Evolutionary conservation across 2,329 filamentous ascomycete genomes (phyloP), one percentile per base, ranked within the genome.

Genomic region (Exophiala phaeomuriformis): DNA sequence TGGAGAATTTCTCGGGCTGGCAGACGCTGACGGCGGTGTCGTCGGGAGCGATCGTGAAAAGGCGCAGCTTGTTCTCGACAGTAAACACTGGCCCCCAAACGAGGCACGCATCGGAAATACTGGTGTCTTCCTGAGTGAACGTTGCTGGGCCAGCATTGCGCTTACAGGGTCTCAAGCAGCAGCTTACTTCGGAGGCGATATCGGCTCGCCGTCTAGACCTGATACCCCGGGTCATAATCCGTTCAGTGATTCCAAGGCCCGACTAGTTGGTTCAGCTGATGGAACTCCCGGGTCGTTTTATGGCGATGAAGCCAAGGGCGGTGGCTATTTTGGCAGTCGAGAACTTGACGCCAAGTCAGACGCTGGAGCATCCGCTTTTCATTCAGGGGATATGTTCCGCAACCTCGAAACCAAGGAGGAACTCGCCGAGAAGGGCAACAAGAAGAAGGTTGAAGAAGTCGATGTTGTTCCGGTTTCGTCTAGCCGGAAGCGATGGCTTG

Each of bases 311-410:
- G 89, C 90, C 68, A 78, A 79, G 54, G 80, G 84, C 56, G 84
- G 79, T 1, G 86, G 84, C 27, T 96, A 95, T 67, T 96, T 96
- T 64, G 86, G 85, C 49, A 83, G 77, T 62, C 79, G 84, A 47
- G 90, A 95, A 53, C 69, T 86, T 6, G 93, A 98, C 67, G 77
- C 84, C 5, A 88, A 90, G 41, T 97, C 93, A 31, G 93, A 98
- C 48, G 90, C 91, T 5, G 91, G 90, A 3, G 86, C 80, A 1
- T 96, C 91, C n/a, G 90, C 88, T 4, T 86, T 95, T 67, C 87
- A 90, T 45, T 87, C 81, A 49, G 90, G 93, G 5, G 93, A 98
- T 68, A 95, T 98, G 91, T 98, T 98, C 77, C 88, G 90, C 66
- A 95, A 96, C 64, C 77, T 97, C 5, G 91, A 97, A 63, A 96